Percentiles rank a stretch among this genome's conserved stretches.
These are phyloP conservation scores for Ustilaginoidea virens DNA, from an alignment of 2,329 filamentous ascomycete species.

Conservation along the genomic window DNA sequence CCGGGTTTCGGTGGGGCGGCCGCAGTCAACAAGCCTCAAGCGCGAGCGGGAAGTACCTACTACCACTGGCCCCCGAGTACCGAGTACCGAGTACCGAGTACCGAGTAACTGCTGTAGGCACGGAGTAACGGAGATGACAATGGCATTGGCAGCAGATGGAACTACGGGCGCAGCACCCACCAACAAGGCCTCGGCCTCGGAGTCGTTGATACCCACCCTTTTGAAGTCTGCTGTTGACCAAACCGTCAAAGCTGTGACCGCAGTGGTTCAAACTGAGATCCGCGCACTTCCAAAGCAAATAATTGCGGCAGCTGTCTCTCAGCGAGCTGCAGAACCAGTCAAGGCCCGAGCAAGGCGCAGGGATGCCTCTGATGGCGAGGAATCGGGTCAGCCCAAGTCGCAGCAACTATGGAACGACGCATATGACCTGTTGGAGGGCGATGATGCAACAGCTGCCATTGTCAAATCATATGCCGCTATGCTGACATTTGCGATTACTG, in stretches of 20 bases:
- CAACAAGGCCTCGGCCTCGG: conserved; percentile 1
- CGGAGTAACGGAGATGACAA: too few relatives aligned
- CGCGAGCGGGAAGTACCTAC: too few relatives aligned
- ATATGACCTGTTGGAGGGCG: conserved; percentile 5
- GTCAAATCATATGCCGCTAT: conserved; percentile 5
- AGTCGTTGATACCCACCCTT: conserved; percentile 4
- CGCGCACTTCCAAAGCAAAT: conserved; percentile 5
- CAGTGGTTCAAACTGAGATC: conserved; percentile 5
- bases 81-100: too few relatives aligned
- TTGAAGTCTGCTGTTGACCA: conserved; percentile 6
- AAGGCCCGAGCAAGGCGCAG: background rate
- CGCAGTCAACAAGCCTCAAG: too few relatives aligned
- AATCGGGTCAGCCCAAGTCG: conserved; percentile 3
- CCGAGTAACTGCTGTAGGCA: too few relatives aligned
- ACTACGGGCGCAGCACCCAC: background rate
- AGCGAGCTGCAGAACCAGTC: conserved; percentile 1
- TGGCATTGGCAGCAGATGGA: too few relatives aligned
- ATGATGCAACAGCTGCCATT: conserved; percentile 3
- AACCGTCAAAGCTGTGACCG: conserved; percentile 4
- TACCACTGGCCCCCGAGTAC: too few relatives aligned
- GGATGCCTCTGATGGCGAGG: conserved; percentile 1
- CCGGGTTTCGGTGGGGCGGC: too few relatives aligned
- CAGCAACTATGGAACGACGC: conserved; percentile 6
- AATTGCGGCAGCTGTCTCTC: conserved; percentile 3
- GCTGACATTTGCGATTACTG: conserved; percentile 5